Evolutionary conservation across 345 rosid species (phyloP).

Genomic region (Lepidium didymum): DNA sequence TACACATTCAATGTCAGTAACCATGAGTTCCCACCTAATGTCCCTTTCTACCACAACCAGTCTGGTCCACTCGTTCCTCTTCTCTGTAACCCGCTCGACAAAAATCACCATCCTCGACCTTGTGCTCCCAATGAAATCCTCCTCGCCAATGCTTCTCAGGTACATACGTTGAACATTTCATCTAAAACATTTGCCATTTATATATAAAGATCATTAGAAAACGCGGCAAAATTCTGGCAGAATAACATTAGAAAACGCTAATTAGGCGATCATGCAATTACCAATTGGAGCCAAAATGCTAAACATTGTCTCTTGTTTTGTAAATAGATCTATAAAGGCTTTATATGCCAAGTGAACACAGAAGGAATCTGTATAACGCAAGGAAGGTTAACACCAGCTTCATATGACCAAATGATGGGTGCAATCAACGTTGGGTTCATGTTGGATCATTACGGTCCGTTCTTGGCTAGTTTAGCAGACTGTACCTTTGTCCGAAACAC

Average conservation of each 20-base stretch:
- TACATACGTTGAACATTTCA: too few relatives aligned
- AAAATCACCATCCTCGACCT: conserved; percentile 32
- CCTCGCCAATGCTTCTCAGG: conserved; percentile 50
- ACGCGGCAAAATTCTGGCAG: too few relatives aligned
- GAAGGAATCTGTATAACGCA: conserved; percentile 32
- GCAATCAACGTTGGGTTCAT: conserved; percentile 34
- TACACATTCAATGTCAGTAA: conserved; percentile 44
- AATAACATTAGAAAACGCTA: too few relatives aligned
- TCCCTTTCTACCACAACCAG: conserved; percentile 51
- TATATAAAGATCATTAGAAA: too few relatives aligned
- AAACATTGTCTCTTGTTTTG: not conserved
- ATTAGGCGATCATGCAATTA: too few relatives aligned
- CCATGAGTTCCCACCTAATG: conserved; percentile 34
- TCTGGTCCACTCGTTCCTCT: conserved; percentile 63
- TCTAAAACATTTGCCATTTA: too few relatives aligned
- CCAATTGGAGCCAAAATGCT: not conserved
- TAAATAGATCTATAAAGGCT: conserved; percentile 46
- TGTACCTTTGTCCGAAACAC: conserved; percentile 43
- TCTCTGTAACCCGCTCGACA: conserved; percentile 53
- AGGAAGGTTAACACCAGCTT: conserved; percentile 39
- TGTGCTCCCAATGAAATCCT: conserved; percentile 41
- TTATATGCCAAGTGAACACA: conserved; percentile 38
- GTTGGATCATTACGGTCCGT: conserved; percentile 35
- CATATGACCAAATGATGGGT: conserved; percentile 32
- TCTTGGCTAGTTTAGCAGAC: conserved; percentile 37